Evolutionary conservation across 352 stramenopile species (phyloP).

Genomic region (Globisporangium camurandrum): DNA sequence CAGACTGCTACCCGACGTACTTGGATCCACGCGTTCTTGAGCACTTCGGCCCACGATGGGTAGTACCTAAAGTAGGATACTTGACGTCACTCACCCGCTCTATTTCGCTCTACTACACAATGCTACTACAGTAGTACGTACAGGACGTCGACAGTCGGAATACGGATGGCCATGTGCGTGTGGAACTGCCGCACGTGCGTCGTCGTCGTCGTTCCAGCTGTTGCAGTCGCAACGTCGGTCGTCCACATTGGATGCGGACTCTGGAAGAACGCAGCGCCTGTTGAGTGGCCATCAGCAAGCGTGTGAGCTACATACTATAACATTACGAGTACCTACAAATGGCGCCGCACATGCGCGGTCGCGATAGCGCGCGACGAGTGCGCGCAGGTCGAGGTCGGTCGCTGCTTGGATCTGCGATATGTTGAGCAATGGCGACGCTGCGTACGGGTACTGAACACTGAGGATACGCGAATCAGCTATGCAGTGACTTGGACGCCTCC

Average conservation of each 20-base stretch:
- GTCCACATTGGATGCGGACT: conserved; percentile 35
- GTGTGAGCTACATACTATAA: not conserved
- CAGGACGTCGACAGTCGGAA: conserved; percentile 27
- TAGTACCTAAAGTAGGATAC: conserved; percentile 39
- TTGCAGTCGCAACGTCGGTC: conserved; percentile 19
- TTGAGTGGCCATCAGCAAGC: not conserved
- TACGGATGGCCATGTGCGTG: conserved; percentile 32
- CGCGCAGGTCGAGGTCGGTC: conserved; percentile 29
- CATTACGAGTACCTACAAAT: too few relatives aligned
- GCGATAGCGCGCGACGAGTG: conserved; percentile 28
- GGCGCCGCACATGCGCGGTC: conserved; percentile 43
- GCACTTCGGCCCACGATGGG: conserved; percentile 44
- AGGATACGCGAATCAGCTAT: not conserved
- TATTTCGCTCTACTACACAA: too few relatives aligned
- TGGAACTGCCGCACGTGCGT: conserved; percentile 19
- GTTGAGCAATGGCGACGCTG: conserved; percentile 30
- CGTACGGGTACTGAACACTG: conserved; percentile 32
- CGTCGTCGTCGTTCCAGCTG: conserved; percentile 2
- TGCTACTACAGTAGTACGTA: conserved; percentile 2
- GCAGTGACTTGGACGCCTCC: not conserved
- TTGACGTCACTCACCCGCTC: too few relatives aligned
- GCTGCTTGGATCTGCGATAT: conserved; percentile 23
- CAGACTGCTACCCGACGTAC: conserved; percentile 10
- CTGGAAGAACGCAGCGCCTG: conserved; percentile 33
- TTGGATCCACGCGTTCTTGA: conserved; percentile 68